Conservation (phyloP, 352 stramenopile genomes). For the Nothophytophthora sp. region DNA sequence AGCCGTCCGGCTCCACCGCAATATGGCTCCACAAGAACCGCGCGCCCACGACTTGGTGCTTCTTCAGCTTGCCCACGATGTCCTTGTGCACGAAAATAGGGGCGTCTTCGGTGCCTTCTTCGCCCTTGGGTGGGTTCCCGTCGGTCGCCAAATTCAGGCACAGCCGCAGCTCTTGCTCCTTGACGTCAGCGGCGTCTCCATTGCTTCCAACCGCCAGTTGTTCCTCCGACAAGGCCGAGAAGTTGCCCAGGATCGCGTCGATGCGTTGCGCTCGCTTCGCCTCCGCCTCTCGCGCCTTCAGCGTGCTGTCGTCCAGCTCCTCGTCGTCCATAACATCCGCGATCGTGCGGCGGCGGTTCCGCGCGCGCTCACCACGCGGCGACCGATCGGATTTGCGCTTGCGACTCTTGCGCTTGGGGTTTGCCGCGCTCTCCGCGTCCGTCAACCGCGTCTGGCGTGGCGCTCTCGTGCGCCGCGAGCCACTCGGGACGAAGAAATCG, state of each 20-base stretch:
- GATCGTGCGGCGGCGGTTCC: slow-evolving; percentile 63
- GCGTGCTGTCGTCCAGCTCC: slow-evolving; percentile 67
- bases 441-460: not conserved
- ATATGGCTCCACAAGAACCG: slow-evolving; percentile 88
- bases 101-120: slow-evolving; percentile 45
- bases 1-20: slow-evolving; percentile 65
- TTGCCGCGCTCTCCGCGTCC: slow-evolving; percentile 3
- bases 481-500: slow-evolving; percentile 12
- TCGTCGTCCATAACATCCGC: slow-evolving; percentile 66
- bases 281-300: slow-evolving; percentile 61
- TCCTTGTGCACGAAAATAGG: slow-evolving; percentile 70
- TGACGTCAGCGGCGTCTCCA: slow-evolving; percentile 9
- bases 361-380: slow-evolving; percentile 25
- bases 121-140: slow-evolving; percentile 37
- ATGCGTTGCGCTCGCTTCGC: slow-evolving; percentile 44
- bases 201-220: slow-evolving; percentile 32
- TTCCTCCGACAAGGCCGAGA: slow-evolving; percentile 36
- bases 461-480: not conserved
- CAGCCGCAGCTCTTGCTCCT: slow-evolving; percentile 31
- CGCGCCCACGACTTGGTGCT: slow-evolving; percentile 75
- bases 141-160: slow-evolving; percentile 63
- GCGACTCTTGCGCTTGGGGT: slow-evolving; percentile 14
- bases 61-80: slow-evolving; percentile 72
- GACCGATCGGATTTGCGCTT: slow-evolving; percentile 27
- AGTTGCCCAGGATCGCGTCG: slow-evolving; percentile 35